Conservation (phyloP, 2,329 filamentous ascomycete genomes). For the Aureobasidium uvarum region DNA sequence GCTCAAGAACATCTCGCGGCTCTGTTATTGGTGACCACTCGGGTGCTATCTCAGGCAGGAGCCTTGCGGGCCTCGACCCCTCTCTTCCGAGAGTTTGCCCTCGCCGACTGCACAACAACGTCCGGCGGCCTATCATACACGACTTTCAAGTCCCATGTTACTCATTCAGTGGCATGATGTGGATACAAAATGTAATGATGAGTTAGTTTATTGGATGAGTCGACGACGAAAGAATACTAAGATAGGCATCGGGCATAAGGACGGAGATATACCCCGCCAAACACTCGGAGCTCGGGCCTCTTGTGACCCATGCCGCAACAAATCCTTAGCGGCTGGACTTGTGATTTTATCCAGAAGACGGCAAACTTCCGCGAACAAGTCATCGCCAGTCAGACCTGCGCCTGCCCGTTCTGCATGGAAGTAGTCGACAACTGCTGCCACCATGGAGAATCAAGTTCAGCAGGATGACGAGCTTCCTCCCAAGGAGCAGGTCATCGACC, state of each 20-base stretch:
- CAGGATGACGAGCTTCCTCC: constrained; percentile 24
- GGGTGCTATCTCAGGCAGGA: constrained; percentile 17
- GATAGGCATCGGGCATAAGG: not conserved
- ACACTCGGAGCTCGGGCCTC: not conserved
- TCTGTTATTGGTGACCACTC: constrained; percentile 8
- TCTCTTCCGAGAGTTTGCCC: not conserved
- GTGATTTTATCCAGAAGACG: constrained; percentile 4
- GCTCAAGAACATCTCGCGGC: not conserved
- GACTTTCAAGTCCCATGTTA: no score
- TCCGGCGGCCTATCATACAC: no score
- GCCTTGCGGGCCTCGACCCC: constrained; percentile 7
- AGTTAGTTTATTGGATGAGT: not conserved
- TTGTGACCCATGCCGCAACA: constrained; percentile 7
- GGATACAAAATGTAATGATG: not conserved
- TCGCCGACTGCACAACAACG: not conserved
- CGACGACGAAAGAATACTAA: not conserved
- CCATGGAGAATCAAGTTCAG: constrained; percentile 16
- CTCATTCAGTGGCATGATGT: not conserved
- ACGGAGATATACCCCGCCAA: constrained; percentile 16
- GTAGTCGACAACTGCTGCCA: constrained; percentile 10
- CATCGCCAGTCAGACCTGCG: constrained; percentile 9
- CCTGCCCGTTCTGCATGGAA: constrained; percentile 14
- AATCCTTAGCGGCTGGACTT: constrained; percentile 15
- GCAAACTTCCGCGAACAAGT: constrained; percentile 12
- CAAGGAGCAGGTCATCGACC: constrained; percentile 89